phyloP scores from a whole-genome alignment of 768 basidiomycete genomes.

The Auriculariales sp. region DNA sequence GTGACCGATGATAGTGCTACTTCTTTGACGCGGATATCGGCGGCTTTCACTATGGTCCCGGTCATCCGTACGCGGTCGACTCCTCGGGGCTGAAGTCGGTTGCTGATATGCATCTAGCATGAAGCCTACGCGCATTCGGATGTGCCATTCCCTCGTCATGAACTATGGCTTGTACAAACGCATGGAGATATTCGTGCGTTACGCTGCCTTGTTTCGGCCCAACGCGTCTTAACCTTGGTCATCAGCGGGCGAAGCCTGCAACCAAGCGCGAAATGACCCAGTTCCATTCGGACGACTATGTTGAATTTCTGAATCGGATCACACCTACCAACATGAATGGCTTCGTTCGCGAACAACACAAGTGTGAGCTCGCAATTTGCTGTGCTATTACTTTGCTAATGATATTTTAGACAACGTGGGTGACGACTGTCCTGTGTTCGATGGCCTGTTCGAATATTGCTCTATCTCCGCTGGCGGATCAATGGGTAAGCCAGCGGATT shows the following conservation, averaged over 20 bases:
- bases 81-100: conserved; percentile 10
- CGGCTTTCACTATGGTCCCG: conserved; percentile 98
- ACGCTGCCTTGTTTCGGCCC: background rate
- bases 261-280: conserved; percentile 99
- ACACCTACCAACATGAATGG: conserved; percentile 91
- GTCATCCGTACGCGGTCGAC: conserved; percentile 56
- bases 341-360: conserved; percentile 88
- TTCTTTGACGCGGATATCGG: conserved; percentile 99
- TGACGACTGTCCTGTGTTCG: conserved; percentile 97
- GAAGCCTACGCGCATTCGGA: conserved; percentile 96
- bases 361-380: conserved; percentile 43
- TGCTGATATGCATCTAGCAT: conserved; percentile 35
- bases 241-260: conserved; percentile 92
- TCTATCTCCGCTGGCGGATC: conserved; percentile 99
- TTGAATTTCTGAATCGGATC: conserved; percentile 89
- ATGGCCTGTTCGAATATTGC: conserved; percentile 96
- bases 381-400: background rate
- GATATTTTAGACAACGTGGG: conserved; percentile 73
- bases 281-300: conserved; percentile 98
- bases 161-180: conserved; percentile 98
- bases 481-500: conserved; percentile 59
- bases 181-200: conserved; percentile 97
- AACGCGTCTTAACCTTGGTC: background rate
- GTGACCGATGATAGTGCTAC: conserved; percentile 54
- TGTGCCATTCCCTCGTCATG: conserved; percentile 99